Evolutionary conservation across 768 basidiomycete species (phyloP), one percentile per base, ranked within the genome.

Genomic region (Russula sp.): DNA sequence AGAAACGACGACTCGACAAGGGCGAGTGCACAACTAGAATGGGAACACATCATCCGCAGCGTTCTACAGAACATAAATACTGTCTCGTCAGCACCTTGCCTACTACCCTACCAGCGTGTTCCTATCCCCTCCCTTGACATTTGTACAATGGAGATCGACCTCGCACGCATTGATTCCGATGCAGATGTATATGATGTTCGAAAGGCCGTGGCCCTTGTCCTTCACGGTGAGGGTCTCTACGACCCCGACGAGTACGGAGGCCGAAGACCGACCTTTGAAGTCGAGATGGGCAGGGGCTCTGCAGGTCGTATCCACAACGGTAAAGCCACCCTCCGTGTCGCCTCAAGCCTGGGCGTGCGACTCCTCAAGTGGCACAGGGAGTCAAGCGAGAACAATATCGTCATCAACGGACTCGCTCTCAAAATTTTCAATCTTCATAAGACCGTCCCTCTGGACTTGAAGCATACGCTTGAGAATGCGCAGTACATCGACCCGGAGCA

Each of bases 251-350:
- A 62, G 61, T 72, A 16, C 53, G 48, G 53, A 67, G 73, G 36
- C 10, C 55, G 60, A 35, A 7, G 39, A n/a, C 75, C 87, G 42
- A 90, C 90, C 65, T 90, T 90, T 72, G 65, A 73, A 47, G 80
- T 91, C 58, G 68, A 55, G 18, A 74, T 90, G n/a, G 79, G 83
- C 54, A 68, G 73, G 56, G 78, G 77, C 63, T 72, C 72, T 0
- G 77, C 76, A 8, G 82, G 82, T 3, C 75, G 82, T 14, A 74
- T 80, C 13, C 88, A 90, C 70, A 74, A 82, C 66, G 85, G 87
- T 0, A 74, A 69, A 1, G 81, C 79, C 8, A 66, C 54, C 16
- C 66, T 81, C 22, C 70, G 68, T 5, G 16, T 65, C 73, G 2
- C 68, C 72, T 46, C 51, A 14, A 58, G 60, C 11, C 41, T 81